Conservation (phyloP, 2,329 filamentous ascomycete genomes). For the Fusarium lateritium region DNA sequence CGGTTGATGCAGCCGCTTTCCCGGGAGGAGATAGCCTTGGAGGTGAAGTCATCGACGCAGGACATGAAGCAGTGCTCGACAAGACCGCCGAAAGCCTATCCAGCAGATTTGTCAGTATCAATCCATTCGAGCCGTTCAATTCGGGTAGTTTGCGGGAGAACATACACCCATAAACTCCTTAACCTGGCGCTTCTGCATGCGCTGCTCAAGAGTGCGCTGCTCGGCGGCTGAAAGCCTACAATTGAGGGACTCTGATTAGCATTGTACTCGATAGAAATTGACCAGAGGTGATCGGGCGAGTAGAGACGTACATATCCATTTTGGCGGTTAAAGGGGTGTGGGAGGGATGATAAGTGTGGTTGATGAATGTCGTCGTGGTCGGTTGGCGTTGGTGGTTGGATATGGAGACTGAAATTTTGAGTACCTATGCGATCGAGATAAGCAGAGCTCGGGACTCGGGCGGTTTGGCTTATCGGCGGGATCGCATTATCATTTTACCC, state of each 20-base stretch:
- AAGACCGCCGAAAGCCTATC: conserved; percentile 56
- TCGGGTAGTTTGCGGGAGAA: conserved; percentile 40
- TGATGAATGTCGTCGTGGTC: conserved; percentile 29
- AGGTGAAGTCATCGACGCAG: conserved; percentile 98
- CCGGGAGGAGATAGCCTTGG: conserved; percentile 89
- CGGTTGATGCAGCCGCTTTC: conserved; percentile 94
- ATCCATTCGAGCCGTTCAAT: too few species aligned
- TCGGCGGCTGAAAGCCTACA: conserved; percentile 79
- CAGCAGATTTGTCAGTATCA: not conserved
- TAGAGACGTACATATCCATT: conserved; percentile 51
- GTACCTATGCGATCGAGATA: conserved; percentile 33
- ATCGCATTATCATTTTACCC: conserved; percentile 53
- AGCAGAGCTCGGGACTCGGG: conserved; percentile 34
- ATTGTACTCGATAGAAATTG: not conserved
- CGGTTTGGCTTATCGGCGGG: conserved; percentile 48
- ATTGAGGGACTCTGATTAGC: conserved; percentile 35
- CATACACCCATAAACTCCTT: conserved; percentile 98
- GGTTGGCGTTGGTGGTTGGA: conserved; percentile 32
- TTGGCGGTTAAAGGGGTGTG: conserved; percentile 32
- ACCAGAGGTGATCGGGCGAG: too few species aligned
- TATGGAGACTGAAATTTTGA: conserved; percentile 51
- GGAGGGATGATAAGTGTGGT: conserved; percentile 1
- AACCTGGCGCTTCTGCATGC: conserved; percentile 98
- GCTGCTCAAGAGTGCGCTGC: conserved; percentile 92
- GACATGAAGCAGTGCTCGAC: conserved; percentile 95